Percentiles rank a stretch among this genome's conserved stretches.
Evolutionary conservation across 2,329 filamentous ascomycete genomes (phyloP).

Genomic region (Fusarium continuum): DNA sequence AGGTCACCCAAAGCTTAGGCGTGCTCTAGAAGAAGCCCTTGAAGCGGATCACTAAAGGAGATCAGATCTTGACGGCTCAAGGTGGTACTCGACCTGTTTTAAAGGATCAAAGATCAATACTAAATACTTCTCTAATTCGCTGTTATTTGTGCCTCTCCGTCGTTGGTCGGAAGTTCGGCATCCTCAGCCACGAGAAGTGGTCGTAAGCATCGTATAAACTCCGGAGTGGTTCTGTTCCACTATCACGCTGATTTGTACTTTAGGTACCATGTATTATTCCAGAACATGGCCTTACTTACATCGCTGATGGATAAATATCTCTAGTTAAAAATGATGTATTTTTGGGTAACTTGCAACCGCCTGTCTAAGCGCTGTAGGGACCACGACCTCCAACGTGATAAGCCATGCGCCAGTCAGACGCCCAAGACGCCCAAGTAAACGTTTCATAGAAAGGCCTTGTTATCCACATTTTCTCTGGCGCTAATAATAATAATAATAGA

Average conservation of each 20-base stretch:
- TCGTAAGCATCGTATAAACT: constrained; percentile 30
- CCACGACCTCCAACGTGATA: constrained; percentile 8
- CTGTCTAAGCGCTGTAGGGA: constrained; percentile 6
- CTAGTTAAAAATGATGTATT: neutral
- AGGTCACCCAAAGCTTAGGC: too few species aligned
- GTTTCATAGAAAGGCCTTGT: neutral
- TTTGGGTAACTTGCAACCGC: neutral
- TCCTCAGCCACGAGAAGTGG: constrained; percentile 12
- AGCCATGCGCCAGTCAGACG: neutral
- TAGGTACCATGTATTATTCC: too few species aligned
- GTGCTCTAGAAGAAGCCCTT: neutral
- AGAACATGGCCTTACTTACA: neutral
- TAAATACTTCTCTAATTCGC: neutral
- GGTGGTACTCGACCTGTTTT: neutral
- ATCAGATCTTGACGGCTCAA: neutral
- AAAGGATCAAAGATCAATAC: neutral
- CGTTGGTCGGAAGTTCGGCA: constrained; percentile 24
- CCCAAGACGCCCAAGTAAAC: neutral
- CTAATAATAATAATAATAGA: neutral
- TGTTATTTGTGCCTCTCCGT: neutral
- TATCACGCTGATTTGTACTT: too few species aligned
- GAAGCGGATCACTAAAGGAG: neutral
- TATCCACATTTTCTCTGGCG: too few species aligned
- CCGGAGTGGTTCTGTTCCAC: too few species aligned
- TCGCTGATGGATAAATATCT: neutral